A percentile compares a stretch with the other conserved stretches of the same genome.
Evolutionary conservation across 1,284 basidiomycete genomes (phyloP).

Genomic region (Irpex lacteus): DNA sequence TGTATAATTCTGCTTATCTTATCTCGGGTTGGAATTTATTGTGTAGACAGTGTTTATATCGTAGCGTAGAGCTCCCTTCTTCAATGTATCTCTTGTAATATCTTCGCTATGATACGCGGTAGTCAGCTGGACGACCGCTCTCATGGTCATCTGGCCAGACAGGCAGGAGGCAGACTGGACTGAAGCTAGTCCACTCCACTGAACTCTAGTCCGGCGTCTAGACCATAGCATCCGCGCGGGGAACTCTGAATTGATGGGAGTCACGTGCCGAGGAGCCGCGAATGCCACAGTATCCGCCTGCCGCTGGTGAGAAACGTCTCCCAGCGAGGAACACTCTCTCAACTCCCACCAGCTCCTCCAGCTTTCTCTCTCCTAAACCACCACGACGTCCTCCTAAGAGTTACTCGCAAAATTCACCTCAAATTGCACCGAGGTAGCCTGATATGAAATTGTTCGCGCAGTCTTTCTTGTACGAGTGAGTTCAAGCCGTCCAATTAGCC

Average conservation of each 20-base stretch:
- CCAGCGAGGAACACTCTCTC: neutral
- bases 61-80: neutral
- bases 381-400: neutral
- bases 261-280: constrained; percentile 2
- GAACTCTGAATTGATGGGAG: neutral
- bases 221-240: neutral
- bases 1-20: neutral
- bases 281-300: constrained; percentile 1
- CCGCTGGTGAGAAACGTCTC: constrained; percentile 1
- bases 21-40: neutral
- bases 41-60: neutral
- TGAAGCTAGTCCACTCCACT: neutral
- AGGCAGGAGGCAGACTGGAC: neutral
- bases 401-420: neutral
- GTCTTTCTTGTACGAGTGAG: constrained; percentile 79
- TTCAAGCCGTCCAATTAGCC: constrained; percentile 16
- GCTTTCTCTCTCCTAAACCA: neutral
- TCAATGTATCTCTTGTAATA: neutral
- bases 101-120: neutral
- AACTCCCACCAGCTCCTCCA: neutral
- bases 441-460: constrained; percentile 79
- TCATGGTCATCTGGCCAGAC: neutral
- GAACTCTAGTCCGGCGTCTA: neutral
- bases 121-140: neutral
- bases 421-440: constrained; percentile 34